Base-by-base conservation (phyloP, 2,329 filamentous ascomycete genomes). In the Epichloe brachyelytri region DNA sequence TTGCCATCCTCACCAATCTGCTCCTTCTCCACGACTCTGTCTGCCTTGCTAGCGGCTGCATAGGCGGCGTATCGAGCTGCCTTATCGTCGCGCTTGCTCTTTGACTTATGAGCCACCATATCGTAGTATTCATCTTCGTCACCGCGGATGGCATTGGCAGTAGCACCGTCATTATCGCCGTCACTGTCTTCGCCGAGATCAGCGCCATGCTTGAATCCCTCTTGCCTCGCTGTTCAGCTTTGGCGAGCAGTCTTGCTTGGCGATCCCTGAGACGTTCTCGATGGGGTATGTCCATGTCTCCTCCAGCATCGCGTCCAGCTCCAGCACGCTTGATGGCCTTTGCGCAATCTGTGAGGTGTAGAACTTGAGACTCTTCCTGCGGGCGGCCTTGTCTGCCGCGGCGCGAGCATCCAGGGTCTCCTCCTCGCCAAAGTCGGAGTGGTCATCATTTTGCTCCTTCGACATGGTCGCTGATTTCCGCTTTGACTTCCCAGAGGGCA, bases 331-430 rank as follows among this genome's bases (percentile, higher is more conserved):
- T 90, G 71, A 88, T 95, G 51, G 88, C 82, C 70, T 96, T 66
- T 97, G 91, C 30, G 87, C 85, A 57, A 98, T 93, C 65, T 98
- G 93, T 3, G 90, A 95, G 2, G 94, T 97, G 77, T 98, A 98
- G 75, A 98, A 98, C 55, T 89, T 86, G 52, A 98, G 78, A 56
- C 82, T 88, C 75, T 94, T 95, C 76, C 93, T 95, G 67, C 86
- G 86, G 53, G 81, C 79, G 0, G 84, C 86, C 70, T 98, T 98
- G 61, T 95, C 88, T 41, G 86, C 86, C 1, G 88, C 85, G 54
- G 91, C 82, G 54, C 82, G 78, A 11, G 83, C 81, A 50, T 89
- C 88, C 53, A 97, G 78, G 4, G 75, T 71, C 15, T 87, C 84
- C 65, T 95, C 89, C 61, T 98, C 93, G 59, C 91, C 93, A 63